These are phyloP conservation scores for Leishmania braziliensis DNA, from an alignment of 208 protist genomes.

Conservation along the genomic window DNA sequence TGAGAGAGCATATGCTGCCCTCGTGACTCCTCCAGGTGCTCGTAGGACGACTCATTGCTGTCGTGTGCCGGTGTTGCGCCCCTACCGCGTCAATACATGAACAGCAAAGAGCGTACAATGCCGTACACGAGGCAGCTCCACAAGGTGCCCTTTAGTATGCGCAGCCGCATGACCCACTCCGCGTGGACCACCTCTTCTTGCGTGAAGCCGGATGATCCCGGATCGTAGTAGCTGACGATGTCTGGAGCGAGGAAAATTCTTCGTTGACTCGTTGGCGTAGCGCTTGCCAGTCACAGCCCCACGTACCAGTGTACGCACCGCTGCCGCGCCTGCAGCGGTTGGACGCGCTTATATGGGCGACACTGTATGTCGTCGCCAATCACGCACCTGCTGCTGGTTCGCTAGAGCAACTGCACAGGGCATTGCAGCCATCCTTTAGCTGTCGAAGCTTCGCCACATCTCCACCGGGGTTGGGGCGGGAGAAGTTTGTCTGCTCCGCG, in stretches of 20 bases:
- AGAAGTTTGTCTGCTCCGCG: slow-evolving; percentile 30
- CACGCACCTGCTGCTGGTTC: background rate
- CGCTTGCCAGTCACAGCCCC: slow-evolving; percentile 21
- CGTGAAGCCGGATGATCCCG: slow-evolving; percentile 42
- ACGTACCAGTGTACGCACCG: slow-evolving; percentile 1
- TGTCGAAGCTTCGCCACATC: slow-evolving; percentile 36
- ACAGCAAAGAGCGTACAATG: slow-evolving; percentile 37
- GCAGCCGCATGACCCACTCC: slow-evolving; percentile 20
- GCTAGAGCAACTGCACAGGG: background rate
- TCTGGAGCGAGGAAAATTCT: slow-evolving; percentile 46
- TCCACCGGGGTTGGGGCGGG: slow-evolving; percentile 50
- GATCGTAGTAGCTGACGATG: slow-evolving; percentile 29
- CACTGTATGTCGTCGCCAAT: background rate
- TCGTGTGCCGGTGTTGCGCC: background rate
- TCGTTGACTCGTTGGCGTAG: slow-evolving; percentile 40
- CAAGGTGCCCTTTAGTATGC: slow-evolving; percentile 17
- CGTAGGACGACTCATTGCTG: slow-evolving; percentile 13
- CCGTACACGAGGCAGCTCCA: slow-evolving; percentile 42
- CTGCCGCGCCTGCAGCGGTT: background rate
- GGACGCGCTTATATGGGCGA: background rate
- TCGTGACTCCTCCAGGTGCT: slow-evolving; percentile 4
- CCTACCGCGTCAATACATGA: slow-evolving; percentile 9
- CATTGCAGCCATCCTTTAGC: slow-evolving; percentile 41
- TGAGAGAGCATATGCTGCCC: slow-evolving; percentile 9
- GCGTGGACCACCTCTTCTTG: slow-evolving; percentile 33